Evolutionary conservation across 768 basidiomycete species (phyloP), one percentile per base, ranked within the genome.

Genomic region (Cantharellus anzutake): DNA sequence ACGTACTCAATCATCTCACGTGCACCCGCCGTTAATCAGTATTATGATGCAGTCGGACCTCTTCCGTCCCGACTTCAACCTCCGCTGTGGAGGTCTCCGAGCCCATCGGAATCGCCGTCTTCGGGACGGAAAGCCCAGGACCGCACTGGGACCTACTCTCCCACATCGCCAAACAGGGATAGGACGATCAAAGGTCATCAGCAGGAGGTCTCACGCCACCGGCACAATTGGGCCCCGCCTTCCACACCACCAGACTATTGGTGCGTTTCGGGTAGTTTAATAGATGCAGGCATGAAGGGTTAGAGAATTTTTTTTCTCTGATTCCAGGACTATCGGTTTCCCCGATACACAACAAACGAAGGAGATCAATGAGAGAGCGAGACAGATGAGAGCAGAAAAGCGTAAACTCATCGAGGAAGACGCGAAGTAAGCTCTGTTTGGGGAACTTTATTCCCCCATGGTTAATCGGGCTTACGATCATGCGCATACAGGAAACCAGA

Each of bases 221-320:
- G 84, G 14, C 76, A 81, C 61, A 75, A 81, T 20, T 89, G 84
- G 86, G 74, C 74, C 38, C 75, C 80, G 52, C 75, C 81, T 1
- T 76, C 74, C 56, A 91, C 88, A 1, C 92, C 92, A 5, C 89
- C 88, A 0, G 81, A 80, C 14, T 94, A 87, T 70, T 93, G 90
- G 66, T 65, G 62, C 59, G 42, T 29, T 38, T 34, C 44, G 3
- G 0, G 4, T 11, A 55, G 7, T 7, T 11, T 37, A 7, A 55
- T 55, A 7, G 11, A 16, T 3, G 41, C 3, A 16, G n/a, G 35
- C 16, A 42, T 59, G 4, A 37, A 40, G 3, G 5, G 34, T 39
- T 20, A 2, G 4, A n/a, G 3, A 11, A 7, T 4, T 3, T 3
- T 41, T 41, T 34, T 51, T 35, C 4, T 39, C 16, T 4, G 52